Percentiles rank a stretch among this genome's conserved stretches.
These are phyloP conservation scores for Rosa multiflora DNA, from an alignment of 306 rosid species.

Conservation along the genomic window DNA sequence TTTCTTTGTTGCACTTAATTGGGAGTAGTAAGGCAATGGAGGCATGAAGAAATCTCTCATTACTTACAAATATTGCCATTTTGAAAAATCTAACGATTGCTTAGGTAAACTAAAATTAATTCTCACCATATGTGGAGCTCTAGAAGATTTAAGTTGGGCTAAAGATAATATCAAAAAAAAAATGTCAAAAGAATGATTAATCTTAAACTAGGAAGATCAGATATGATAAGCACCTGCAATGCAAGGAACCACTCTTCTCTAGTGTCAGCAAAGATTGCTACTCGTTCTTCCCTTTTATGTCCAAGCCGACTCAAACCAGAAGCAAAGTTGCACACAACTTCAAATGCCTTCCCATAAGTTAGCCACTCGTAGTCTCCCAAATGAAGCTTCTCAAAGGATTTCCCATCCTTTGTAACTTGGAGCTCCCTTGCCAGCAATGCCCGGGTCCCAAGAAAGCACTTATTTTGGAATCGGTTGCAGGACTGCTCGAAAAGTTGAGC, in stretches of 20 bases:
- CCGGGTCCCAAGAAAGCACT: slow-evolving; percentile 75
- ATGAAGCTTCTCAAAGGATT: slow-evolving; percentile 79
- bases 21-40: neutral
- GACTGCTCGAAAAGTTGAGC: slow-evolving; percentile 79
- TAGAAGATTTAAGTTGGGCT: neutral
- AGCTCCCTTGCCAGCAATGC: slow-evolving; percentile 56
- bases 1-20: neutral
- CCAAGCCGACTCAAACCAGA: slow-evolving; percentile 75
- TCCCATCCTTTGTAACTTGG: slow-evolving; percentile 57
- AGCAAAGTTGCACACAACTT: slow-evolving; percentile 65
- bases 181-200: slow-evolving; percentile 11
- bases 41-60: neutral
- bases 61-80: neutral
- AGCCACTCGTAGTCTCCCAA: slow-evolving; percentile 86
- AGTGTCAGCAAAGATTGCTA: slow-evolving; percentile 87
- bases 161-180: neutral
- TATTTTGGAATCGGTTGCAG: slow-evolving; percentile 47
- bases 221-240: slow-evolving; percentile 63
- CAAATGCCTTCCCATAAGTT: slow-evolving; percentile 60
- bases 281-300: slow-evolving; percentile 68
- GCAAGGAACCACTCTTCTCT: slow-evolving; percentile 94
- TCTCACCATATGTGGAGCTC: slow-evolving; percentile 1
- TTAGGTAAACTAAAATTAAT: neutral
- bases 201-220: neutral
- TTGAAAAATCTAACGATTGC: neutral